Conservation (phyloP, 768 basidiomycete genomes). For the Amanita rubescens region DNA sequence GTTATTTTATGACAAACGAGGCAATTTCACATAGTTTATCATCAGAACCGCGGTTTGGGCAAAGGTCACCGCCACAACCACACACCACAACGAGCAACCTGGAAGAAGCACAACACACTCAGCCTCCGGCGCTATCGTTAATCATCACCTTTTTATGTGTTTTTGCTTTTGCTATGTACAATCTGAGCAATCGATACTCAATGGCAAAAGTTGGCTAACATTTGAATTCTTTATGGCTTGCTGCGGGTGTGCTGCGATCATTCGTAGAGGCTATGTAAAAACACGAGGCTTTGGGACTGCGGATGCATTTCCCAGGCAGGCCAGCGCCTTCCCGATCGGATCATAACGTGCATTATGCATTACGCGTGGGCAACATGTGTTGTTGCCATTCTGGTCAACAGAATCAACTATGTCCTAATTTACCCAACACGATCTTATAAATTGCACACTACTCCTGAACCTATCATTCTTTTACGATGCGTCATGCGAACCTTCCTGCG, state of each 20-base stretch:
- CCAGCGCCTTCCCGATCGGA: too few species aligned
- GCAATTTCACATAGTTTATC: background rate
- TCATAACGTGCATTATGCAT: too few species aligned
- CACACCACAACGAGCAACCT: conserved; percentile 81
- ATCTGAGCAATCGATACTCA: conserved; percentile 10
- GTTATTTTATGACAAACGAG: conserved; percentile 15
- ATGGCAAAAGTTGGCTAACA: too few species aligned
- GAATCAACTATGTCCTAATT: background rate
- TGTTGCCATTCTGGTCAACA: background rate
- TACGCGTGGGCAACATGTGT: background rate
- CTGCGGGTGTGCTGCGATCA: background rate
- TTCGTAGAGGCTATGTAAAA: background rate
- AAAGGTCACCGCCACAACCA: conserved; percentile 96
- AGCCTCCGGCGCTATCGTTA: conserved; percentile 84
- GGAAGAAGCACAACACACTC: conserved; percentile 99
- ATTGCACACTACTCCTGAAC: background rate
- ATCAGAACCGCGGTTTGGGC: conserved; percentile 91
- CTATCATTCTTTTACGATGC: background rate
- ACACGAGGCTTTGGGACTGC: background rate
- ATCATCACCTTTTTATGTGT: conserved; percentile 22
- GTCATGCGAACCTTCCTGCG: background rate
- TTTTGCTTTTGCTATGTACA: conserved; percentile 19
- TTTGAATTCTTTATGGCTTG: too few species aligned
- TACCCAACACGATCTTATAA: background rate
- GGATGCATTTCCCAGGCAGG: background rate